phyloP scores from a whole-genome alignment of 495 filamentous ascomycete genomes.

The Astrothelium subdiscretum region DNA sequence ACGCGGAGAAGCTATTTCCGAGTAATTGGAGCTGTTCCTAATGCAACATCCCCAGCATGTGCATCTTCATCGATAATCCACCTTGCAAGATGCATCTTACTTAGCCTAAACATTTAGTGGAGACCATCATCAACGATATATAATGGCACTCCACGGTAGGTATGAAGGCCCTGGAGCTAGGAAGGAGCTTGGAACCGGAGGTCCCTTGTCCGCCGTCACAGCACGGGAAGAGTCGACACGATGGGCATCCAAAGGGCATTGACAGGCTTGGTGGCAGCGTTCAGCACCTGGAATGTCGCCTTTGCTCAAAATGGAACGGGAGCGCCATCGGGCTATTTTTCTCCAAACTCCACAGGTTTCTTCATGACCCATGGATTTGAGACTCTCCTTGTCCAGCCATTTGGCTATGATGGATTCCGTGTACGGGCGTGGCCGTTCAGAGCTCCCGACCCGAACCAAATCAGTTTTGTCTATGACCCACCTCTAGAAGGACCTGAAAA shows the following conservation, averaged over 20 bases:
- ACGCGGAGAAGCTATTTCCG: constrained; percentile 1
- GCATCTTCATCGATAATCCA: not conserved
- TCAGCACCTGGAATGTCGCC: not conserved
- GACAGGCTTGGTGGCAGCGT: not conserved
- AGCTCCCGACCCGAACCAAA: constrained; percentile 7
- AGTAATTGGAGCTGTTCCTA: not conserved
- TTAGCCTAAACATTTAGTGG: constrained; percentile 1
- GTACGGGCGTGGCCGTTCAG: constrained; percentile 12
- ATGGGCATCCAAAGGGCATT: not conserved
- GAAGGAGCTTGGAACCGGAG: not conserved
- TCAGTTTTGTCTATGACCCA: constrained; percentile 11
- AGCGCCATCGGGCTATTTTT: not conserved
- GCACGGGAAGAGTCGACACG: not conserved
- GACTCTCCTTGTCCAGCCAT: constrained; percentile 9
- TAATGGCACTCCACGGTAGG: not conserved
- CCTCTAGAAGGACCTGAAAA: constrained; percentile 9
- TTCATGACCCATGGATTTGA: constrained; percentile 10
- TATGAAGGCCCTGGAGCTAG: not conserved
- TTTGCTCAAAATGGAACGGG: not conserved
- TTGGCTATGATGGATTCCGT: constrained; percentile 12
- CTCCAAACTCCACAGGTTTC: constrained; percentile 10
- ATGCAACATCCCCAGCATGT: not conserved
- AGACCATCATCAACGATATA: not conserved
- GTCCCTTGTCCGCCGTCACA: not conserved
- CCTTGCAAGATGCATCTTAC: not conserved